These are phyloP conservation scores for Pseudotulostoma volvatum DNA, from an alignment of 495 filamentous ascomycete species.

Conservation along the genomic window DNA sequence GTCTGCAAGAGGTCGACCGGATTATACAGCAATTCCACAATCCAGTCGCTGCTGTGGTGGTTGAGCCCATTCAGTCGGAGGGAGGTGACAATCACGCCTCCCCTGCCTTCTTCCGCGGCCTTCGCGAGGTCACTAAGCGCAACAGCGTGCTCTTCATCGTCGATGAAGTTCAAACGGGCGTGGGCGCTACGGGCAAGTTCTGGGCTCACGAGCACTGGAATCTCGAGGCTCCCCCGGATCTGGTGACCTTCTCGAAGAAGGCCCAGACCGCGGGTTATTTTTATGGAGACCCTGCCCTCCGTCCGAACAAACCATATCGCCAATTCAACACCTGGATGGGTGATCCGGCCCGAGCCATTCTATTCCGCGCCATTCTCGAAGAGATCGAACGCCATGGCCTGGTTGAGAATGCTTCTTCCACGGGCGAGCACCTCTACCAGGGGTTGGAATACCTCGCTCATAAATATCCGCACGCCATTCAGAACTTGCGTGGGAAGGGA, in stretches of 20 bases:
- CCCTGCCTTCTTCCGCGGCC: slow-evolving; percentile 75
- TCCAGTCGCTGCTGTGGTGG: slow-evolving; percentile 76
- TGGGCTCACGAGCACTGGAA: slow-evolving; percentile 99
- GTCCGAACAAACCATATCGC: slow-evolving; percentile 97
- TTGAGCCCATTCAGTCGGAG: slow-evolving; percentile 96
- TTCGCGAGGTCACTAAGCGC: slow-evolving; percentile 73
- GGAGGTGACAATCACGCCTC: slow-evolving; percentile 98
- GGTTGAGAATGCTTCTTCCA: slow-evolving; percentile 62
- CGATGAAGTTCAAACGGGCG: slow-evolving; percentile 95
- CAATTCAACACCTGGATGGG: slow-evolving; percentile 99
- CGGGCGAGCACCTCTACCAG: slow-evolving; percentile 69
- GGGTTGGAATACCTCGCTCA: slow-evolving; percentile 51
- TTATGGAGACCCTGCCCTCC: slow-evolving; percentile 68
- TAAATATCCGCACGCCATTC: slow-evolving; percentile 68
- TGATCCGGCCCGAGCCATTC: slow-evolving; percentile 74
- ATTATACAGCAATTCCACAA: slow-evolving; percentile 69
- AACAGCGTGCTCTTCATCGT: slow-evolving; percentile 87
- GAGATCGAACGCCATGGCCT: slow-evolving; percentile 73
- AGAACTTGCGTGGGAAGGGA: slow-evolving; percentile 83
- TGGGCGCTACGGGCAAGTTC: slow-evolving; percentile 86
- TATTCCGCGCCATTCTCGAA: slow-evolving; percentile 83
- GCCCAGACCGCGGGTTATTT: slow-evolving; percentile 97
- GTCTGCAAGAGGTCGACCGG: slow-evolving; percentile 76
- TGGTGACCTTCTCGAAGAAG: slow-evolving; percentile 99
- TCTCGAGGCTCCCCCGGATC: slow-evolving; percentile 71